A percentile compares a stretch with the other conserved stretches of the same genome.
Evolutionary conservation across 192 early-diverging fungal genomes (phyloP).

Genomic region (Radiomyces spectabilis): DNA sequence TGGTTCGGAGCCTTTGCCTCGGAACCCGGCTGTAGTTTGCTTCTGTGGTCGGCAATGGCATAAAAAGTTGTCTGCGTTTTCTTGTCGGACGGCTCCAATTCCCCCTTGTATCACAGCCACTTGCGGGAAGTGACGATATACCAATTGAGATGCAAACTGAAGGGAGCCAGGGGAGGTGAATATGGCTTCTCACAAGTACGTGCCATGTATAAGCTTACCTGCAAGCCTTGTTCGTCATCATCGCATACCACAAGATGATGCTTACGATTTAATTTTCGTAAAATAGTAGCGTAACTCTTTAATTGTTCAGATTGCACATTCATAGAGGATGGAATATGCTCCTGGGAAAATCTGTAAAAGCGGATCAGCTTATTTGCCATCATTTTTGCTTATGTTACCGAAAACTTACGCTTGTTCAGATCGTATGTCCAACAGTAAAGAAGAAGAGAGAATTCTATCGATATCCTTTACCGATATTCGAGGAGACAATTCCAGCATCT

Average conservation of each 20-base stretch:
- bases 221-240: slow-evolving; percentile 34
- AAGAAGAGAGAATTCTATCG: slow-evolving; percentile 30
- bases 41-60: slow-evolving; percentile 29
- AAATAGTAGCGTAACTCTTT: slow-evolving; percentile 26
- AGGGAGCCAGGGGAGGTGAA: too few species aligned
- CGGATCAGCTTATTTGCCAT: too few species aligned
- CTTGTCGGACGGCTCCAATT: slow-evolving; percentile 33
- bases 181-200: too few species aligned
- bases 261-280: slow-evolving; percentile 43
- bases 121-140: slow-evolving; percentile 30
- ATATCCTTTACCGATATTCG: slow-evolving; percentile 47
- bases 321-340: slow-evolving; percentile 47
- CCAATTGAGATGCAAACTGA: slow-evolving; percentile 42
- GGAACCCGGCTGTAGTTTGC: slow-evolving; percentile 23
- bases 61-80: neutral
- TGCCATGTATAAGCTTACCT: too few species aligned
- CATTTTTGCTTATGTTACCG: too few species aligned
- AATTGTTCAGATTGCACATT: slow-evolving; percentile 39
- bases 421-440: slow-evolving; percentile 52
- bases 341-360: slow-evolving; percentile 35
- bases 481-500: slow-evolving; percentile 46
- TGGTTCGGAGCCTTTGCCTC: slow-evolving; percentile 30
- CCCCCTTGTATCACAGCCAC: slow-evolving; percentile 46
- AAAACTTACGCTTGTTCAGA: slow-evolving; percentile 41
- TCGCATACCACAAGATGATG: slow-evolving; percentile 45